Conservation (phyloP, 2,329 filamentous ascomycete species). For the Verticillium zaregamsianum region DNA sequence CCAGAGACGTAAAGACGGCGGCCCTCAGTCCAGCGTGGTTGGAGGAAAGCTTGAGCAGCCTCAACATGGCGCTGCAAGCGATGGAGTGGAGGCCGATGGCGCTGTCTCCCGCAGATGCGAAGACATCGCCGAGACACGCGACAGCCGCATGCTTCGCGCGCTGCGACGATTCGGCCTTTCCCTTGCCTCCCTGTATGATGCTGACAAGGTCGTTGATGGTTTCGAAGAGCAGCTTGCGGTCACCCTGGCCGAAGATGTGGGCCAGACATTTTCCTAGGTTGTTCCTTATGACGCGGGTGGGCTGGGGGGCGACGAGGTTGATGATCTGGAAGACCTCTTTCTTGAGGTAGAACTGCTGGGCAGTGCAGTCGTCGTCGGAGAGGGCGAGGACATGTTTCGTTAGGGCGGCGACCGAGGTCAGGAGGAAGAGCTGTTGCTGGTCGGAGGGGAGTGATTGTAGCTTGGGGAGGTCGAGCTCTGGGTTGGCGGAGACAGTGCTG, state of each 20-base stretch:
- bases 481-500: slow-evolving; percentile 44
- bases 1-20: slow-evolving; percentile 69
- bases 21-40: slow-evolving; percentile 79
- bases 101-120: slow-evolving; percentile 89
- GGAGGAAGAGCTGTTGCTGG: slow-evolving; percentile 91
- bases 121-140: slow-evolving; percentile 82
- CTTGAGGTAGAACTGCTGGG: slow-evolving; percentile 88
- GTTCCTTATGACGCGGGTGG: slow-evolving; percentile 84
- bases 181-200: slow-evolving; percentile 70
- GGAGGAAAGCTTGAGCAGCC: slow-evolving; percentile 73
- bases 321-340: slow-evolving; percentile 93
- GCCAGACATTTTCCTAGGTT: slow-evolving; percentile 82
- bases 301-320: slow-evolving; percentile 73
- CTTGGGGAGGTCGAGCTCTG: slow-evolving; percentile 85
- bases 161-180: slow-evolving; percentile 69
- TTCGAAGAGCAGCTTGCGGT: slow-evolving; percentile 89
- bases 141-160: slow-evolving; percentile 83
- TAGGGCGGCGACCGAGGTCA: slow-evolving; percentile 82
- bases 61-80: slow-evolving; percentile 67
- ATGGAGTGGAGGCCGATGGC: slow-evolving; percentile 78
- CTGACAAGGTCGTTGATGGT: slow-evolving; percentile 83
- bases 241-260: slow-evolving; percentile 77
- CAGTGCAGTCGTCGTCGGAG: slow-evolving; percentile 73
- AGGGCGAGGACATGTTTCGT: slow-evolving; percentile 74
- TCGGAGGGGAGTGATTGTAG: slow-evolving; percentile 85